Conservation (phyloP, 768 basidiomycete species). For the Tremella yokohamensis region DNA sequence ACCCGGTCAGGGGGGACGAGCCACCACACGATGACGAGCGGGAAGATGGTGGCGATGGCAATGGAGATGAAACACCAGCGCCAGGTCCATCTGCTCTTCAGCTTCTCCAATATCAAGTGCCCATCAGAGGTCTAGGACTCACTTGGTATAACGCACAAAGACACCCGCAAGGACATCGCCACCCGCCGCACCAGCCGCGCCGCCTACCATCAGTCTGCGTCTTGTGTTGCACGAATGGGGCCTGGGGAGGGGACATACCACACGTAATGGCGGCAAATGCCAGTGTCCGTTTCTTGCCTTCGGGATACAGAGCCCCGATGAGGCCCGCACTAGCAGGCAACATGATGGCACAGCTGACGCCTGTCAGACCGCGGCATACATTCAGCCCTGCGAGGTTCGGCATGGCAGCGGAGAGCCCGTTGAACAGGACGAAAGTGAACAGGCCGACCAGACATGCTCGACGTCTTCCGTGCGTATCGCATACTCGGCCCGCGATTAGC, state of each 20-base stretch:
- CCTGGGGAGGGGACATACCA: not conserved
- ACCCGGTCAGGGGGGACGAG: slow-evolving; percentile 7
- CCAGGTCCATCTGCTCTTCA: slow-evolving; percentile 15
- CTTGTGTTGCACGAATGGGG: not conserved
- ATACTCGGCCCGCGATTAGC: slow-evolving; percentile 12
- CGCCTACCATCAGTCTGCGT: slow-evolving; percentile 2
- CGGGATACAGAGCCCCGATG: slow-evolving; percentile 7
- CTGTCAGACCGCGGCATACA: slow-evolving; percentile 9
- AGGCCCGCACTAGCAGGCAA: slow-evolving; percentile 10
- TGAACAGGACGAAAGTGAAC: not conserved
- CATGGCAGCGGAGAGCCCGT: slow-evolving; percentile 1
- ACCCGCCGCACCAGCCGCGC: slow-evolving; percentile 9
- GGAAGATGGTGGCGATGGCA: slow-evolving; percentile 2
- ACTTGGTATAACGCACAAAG: slow-evolving; percentile 8
- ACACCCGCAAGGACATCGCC: slow-evolving; percentile 12
- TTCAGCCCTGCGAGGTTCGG: slow-evolving; percentile 6
- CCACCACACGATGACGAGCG: slow-evolving; percentile 6
- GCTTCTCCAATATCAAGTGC: too few species aligned
- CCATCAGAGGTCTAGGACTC: not conserved
- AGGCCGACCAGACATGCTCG: slow-evolving; percentile 4
- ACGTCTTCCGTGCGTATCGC: slow-evolving; percentile 11
- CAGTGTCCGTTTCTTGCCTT: slow-evolving; percentile 7
- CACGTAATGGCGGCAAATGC: slow-evolving; percentile 7
- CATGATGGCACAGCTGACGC: slow-evolving; percentile 2
- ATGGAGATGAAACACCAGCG: slow-evolving; percentile 6